A percentile compares a stretch with the other conserved stretches of the same genome.
phyloP scores from a whole-genome alignment of 805 yeast genomes.

The Kuraishia hungarica region DNA sequence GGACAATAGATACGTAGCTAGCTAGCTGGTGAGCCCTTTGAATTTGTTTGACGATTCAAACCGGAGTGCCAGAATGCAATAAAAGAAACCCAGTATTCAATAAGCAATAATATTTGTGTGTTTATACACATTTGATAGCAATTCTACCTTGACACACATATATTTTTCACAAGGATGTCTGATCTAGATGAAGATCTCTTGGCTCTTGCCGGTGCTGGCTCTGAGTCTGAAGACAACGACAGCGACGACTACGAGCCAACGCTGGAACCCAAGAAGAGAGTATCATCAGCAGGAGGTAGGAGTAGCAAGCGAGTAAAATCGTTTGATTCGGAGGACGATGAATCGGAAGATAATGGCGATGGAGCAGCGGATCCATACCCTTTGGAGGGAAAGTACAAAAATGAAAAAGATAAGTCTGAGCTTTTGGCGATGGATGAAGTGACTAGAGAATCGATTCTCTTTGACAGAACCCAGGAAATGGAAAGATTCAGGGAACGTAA shows the following conservation, averaged over 20 bases:
- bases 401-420: constrained; percentile 64
- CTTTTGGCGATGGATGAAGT: constrained; percentile 78
- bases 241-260: constrained; percentile 27
- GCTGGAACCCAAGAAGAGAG: constrained; percentile 18
- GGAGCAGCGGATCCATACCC: constrained; percentile 75
- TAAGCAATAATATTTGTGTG: too few species aligned
- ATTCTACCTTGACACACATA: too few species aligned
- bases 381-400: constrained; percentile 81
- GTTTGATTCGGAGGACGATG: constrained; percentile 20
- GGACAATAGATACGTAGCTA: not conserved
- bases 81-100: too few species aligned
- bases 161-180: constrained; percentile 38
- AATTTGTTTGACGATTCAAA: too few species aligned
- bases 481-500: constrained; percentile 81
- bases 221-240: constrained; percentile 31
- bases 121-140: too few species aligned
- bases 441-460: constrained; percentile 83
- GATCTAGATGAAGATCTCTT: constrained; percentile 86
- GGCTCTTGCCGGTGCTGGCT: constrained; percentile 84
- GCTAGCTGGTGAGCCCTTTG: too few species aligned
- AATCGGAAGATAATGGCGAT: constrained; percentile 25
- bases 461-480: constrained; percentile 88
- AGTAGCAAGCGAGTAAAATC: not conserved
- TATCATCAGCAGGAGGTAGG: constrained; percentile 10
- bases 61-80: too few species aligned